A percentile compares a stretch with the other conserved stretches of the same genome.
phyloP scores from a whole-genome alignment of 495 filamentous ascomycete species.

The Penicillium turbatum region DNA sequence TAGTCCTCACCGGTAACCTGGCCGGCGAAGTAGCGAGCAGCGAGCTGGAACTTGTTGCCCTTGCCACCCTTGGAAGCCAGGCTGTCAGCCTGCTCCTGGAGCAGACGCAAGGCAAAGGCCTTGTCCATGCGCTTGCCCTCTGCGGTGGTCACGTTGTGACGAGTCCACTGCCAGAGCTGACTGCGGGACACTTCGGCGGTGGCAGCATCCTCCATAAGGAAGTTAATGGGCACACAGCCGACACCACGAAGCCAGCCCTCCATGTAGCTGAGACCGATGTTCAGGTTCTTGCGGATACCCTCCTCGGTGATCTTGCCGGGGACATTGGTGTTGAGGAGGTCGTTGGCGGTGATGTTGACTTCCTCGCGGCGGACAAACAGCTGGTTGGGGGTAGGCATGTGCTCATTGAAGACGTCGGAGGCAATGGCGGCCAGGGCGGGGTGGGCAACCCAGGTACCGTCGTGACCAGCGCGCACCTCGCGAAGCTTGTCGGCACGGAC shows the following conservation, averaged over 20 bases:
- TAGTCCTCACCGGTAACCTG: conserved; percentile 98
- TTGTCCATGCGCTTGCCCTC: conserved; percentile 95
- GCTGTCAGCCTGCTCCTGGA: conserved; percentile 79
- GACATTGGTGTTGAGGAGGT: conserved; percentile 97
- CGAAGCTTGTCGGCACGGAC: conserved; percentile 95
- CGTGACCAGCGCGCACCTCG: conserved; percentile 92
- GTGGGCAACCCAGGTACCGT: conserved; percentile 96
- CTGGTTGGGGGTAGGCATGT: conserved; percentile 99
- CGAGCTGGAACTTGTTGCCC: conserved; percentile 89
- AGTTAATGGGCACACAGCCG: conserved; percentile 97
- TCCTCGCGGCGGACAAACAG: conserved; percentile 88
- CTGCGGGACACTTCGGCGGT: conserved; percentile 91
- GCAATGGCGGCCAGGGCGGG: conserved; percentile 88
- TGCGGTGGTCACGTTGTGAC: conserved; percentile 76
- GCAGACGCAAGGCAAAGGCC: conserved; percentile 76
- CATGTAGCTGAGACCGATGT: conserved; percentile 97
- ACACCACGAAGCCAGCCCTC: conserved; percentile 95
- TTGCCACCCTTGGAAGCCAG: conserved; percentile 71
- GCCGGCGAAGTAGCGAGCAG: conserved; percentile 83
- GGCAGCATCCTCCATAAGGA: conserved; percentile 98
- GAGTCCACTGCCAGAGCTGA: conserved; percentile 95
- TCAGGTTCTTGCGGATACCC: conserved; percentile 96
- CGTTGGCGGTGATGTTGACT: conserved; percentile 77
- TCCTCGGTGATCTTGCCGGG: conserved; percentile 91
- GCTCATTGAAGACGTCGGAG: conserved; percentile 90